phyloP scores from a whole-genome alignment of 1,284 basidiomycete species.

The Vanrija pseudolonga region DNA sequence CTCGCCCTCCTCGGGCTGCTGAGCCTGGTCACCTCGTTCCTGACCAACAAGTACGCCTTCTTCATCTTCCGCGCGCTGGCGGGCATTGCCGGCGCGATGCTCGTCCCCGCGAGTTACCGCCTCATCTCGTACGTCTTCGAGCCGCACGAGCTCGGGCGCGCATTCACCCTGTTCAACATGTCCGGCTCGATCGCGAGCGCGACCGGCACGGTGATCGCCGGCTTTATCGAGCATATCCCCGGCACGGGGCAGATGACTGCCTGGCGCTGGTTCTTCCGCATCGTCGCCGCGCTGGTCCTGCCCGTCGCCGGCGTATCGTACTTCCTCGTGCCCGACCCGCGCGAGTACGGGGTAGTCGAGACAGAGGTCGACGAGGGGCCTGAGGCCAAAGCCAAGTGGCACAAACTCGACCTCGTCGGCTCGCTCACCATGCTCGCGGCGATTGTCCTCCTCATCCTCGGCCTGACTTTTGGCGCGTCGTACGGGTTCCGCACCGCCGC shows the following conservation, averaged over 20 bases:
- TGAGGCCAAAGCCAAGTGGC: conserved; percentile 10
- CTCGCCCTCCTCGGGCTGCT: conserved; percentile 31
- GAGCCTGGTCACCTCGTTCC: conserved; percentile 37
- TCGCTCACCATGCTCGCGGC: conserved; percentile 14
- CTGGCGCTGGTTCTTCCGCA: conserved; percentile 45
- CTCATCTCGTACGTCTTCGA: conserved; percentile 32
- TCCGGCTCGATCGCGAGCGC: conserved; percentile 34
- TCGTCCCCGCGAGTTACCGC: conserved; percentile 34
- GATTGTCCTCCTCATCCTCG: conserved; percentile 25
- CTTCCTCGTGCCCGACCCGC: not conserved
- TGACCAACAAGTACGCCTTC: conserved; percentile 34
- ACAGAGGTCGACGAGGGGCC: conserved; percentile 2
- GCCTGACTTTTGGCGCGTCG: conserved; percentile 27
- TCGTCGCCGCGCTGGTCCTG: conserved; percentile 41
- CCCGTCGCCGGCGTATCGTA: conserved; percentile 1
- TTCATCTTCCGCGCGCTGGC: conserved; percentile 36
- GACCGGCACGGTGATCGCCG: conserved; percentile 29
- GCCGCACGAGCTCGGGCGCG: conserved; percentile 19
- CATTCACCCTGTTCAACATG: conserved; percentile 33
- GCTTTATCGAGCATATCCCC: conserved; percentile 35
- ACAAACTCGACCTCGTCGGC: not conserved
- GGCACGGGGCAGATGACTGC: conserved; percentile 33
- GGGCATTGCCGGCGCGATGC: conserved; percentile 32
- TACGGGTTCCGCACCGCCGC: conserved; percentile 21
- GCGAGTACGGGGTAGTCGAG: not conserved